phyloP scores from a whole-genome alignment of 768 basidiomycete species.

The Floccularia luteovirens region DNA sequence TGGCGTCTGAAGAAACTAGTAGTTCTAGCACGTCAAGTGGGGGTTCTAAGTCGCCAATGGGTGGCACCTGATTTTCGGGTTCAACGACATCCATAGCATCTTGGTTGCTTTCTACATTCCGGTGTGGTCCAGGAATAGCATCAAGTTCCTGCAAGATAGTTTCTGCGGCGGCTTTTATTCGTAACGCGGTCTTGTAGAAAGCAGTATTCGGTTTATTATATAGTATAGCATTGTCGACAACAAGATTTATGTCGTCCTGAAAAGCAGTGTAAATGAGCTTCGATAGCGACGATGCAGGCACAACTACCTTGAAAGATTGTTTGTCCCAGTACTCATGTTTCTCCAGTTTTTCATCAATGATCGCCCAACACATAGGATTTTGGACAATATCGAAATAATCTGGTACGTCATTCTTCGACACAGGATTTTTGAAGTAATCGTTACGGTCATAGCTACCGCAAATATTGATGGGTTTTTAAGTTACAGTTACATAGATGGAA shows the following conservation, averaged over 20 bases:
- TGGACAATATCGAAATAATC: constrained; percentile 89
- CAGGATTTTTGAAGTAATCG: constrained; percentile 77
- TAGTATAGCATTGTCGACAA: constrained; percentile 75
- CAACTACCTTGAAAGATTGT: constrained; percentile 58
- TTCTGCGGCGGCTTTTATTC: constrained; percentile 38
- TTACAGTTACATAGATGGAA: neutral
- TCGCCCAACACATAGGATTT: constrained; percentile 83
- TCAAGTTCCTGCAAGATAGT: constrained; percentile 34
- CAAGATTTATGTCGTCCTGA: constrained; percentile 77
- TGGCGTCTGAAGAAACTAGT: constrained; percentile 41
- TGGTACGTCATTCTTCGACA: constrained; percentile 69
- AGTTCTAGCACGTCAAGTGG: constrained; percentile 48
- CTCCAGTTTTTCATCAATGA: constrained; percentile 78
- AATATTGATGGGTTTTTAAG: constrained; percentile 4
- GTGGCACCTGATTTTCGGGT: constrained; percentile 1
- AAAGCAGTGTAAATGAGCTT: neutral
- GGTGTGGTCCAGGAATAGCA: neutral
- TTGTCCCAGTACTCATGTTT: constrained; percentile 77
- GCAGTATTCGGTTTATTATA: constrained; percentile 78
- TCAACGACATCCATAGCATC: constrained; percentile 1
- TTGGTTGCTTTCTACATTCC: neutral
- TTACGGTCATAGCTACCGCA: constrained; percentile 58
- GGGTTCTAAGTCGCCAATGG: constrained; percentile 72
- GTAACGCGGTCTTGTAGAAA: constrained; percentile 61
- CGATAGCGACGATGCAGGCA: neutral